Conservation (phyloP, 306 rosid genomes). For the Cyclanthera cordifolia region DNA sequence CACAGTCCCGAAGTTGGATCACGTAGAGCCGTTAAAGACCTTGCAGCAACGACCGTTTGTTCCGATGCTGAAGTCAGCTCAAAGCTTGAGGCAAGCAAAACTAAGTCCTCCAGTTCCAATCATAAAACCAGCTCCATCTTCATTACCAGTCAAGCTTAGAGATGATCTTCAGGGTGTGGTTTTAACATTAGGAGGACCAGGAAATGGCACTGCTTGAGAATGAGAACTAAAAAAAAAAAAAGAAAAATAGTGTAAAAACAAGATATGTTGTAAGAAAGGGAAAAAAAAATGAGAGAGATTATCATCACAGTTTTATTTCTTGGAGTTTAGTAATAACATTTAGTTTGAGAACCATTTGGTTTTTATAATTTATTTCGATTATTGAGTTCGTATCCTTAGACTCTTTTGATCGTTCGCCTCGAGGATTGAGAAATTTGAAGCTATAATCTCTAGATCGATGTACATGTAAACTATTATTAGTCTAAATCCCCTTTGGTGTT, state of each 20-base stretch:
- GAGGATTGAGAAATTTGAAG: too few relatives aligned
- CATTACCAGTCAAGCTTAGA: constrained; percentile 33
- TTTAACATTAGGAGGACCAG: constrained; percentile 80
- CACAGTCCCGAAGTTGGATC: constrained; percentile 26
- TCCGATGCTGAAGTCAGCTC: constrained; percentile 18
- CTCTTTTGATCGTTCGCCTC: not conserved
- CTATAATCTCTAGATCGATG: too few relatives aligned
- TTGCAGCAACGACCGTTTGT: constrained; percentile 28
- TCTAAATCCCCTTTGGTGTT: too few relatives aligned
- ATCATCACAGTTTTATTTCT: constrained; percentile 6
- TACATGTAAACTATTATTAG: too few relatives aligned
- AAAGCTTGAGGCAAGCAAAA: constrained; percentile 28
- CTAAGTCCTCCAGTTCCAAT: constrained; percentile 28
- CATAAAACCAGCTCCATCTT: constrained; percentile 24
- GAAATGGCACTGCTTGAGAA: constrained; percentile 28
- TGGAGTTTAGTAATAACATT: constrained; percentile 2
- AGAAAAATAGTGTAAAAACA: not conserved
- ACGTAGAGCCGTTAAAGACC: constrained; percentile 18
- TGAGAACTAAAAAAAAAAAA: not conserved
- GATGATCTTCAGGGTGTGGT: constrained; percentile 71
- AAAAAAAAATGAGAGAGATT: not conserved
- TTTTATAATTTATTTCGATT: not conserved
- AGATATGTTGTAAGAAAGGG: not conserved
- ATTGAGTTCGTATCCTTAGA: not conserved
- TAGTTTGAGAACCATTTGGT: not conserved